phyloP scores from a whole-genome alignment of 108 stramenopile genomes.

The Cyclotella baltica region DNA sequence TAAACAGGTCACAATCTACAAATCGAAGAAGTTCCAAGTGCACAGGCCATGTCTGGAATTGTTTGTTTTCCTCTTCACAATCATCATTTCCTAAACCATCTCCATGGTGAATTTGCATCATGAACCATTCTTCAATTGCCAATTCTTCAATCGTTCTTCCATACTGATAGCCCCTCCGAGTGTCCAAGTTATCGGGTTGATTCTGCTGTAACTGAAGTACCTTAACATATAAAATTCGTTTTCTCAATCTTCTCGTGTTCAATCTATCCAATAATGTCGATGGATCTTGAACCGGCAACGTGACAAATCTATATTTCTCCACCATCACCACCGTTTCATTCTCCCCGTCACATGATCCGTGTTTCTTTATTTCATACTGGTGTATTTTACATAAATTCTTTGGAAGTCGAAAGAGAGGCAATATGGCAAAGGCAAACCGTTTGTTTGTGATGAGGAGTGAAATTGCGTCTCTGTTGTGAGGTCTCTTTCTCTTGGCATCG shows the following conservation, averaged over 20 bases:
- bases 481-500: neutral
- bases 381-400: slow-evolving; percentile 30
- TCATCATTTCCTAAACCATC: slow-evolving; percentile 24
- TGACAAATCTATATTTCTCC: slow-evolving; percentile 62
- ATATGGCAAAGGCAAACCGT: slow-evolving; percentile 52
- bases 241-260: slow-evolving; percentile 70
- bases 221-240: slow-evolving; percentile 26
- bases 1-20: slow-evolving; percentile 2
- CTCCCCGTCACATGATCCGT: neutral
- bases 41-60: slow-evolving; percentile 34
- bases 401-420: slow-evolving; percentile 67
- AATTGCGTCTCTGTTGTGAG: slow-evolving; percentile 65
- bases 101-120: slow-evolving; percentile 33
- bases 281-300: slow-evolving; percentile 77
- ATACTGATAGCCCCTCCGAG: slow-evolving; percentile 22
- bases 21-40: slow-evolving; percentile 57
- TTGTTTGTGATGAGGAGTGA: slow-evolving; percentile 63
- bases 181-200: slow-evolving; percentile 1
- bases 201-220: slow-evolving; percentile 11
- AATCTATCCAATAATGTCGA: slow-evolving; percentile 67
- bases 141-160: slow-evolving; percentile 52
- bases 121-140: slow-evolving; percentile 49
- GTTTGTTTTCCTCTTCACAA: neutral
- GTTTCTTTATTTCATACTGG: slow-evolving; percentile 19
- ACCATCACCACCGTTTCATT: neutral